phyloP scores from a whole-genome alignment of 495 filamentous ascomycete genomes.

The Aeminium ludgeri region DNA sequence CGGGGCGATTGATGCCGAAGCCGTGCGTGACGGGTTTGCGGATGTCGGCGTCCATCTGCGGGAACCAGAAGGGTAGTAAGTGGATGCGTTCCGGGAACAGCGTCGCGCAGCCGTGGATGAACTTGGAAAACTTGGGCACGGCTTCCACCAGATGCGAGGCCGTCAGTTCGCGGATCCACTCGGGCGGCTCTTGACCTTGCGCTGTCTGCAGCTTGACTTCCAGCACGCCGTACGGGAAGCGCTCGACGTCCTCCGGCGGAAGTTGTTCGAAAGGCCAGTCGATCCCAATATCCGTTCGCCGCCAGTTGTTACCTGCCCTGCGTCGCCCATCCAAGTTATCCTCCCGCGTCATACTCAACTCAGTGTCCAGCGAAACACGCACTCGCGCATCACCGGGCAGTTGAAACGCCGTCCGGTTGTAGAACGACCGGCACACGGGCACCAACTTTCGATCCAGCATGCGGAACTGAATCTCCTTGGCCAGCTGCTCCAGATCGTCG shows the following conservation, averaged over 20 bases:
- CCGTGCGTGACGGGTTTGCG: constrained; percentile 72
- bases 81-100: constrained; percentile 78
- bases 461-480: constrained; percentile 83
- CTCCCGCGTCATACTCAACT: constrained; percentile 84
- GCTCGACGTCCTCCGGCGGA: constrained; percentile 62
- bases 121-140: constrained; percentile 97
- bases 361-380: constrained; percentile 91
- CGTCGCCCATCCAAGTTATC: constrained; percentile 75
- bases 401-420: constrained; percentile 95
- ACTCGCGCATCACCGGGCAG: constrained; percentile 91
- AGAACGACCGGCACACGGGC: constrained; percentile 84
- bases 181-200: constrained; percentile 86
- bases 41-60: constrained; percentile 96
- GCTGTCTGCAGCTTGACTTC: constrained; percentile 98
- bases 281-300: constrained; percentile 92
- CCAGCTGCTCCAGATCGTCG: constrained; percentile 73
- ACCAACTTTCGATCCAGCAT: constrained; percentile 66
- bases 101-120: constrained; percentile 84
- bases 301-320: constrained; percentile 78
- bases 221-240: constrained; percentile 90
- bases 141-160: constrained; percentile 91
- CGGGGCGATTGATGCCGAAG: constrained; percentile 75
- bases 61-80: constrained; percentile 90
- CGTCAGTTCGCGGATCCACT: constrained; percentile 88
- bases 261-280: constrained; percentile 89